These are phyloP conservation scores for Saccharomyces hybrid DNA, from an alignment of 1,139 yeast species.

Conservation along the genomic window DNA sequence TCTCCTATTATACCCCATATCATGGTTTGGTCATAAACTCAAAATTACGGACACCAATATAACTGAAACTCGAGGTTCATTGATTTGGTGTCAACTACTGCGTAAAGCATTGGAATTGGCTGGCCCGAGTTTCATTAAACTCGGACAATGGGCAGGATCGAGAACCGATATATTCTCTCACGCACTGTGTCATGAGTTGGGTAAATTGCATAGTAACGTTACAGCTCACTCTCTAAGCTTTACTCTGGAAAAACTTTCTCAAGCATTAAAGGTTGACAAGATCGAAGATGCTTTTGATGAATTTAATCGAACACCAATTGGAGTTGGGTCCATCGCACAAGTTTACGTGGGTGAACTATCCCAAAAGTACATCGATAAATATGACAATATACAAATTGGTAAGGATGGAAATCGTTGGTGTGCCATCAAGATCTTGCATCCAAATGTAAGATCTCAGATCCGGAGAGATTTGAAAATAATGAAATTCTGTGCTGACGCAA, in stretches of 20 bases:
- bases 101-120: constrained; percentile 71
- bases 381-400: constrained; percentile 26
- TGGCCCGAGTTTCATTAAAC: constrained; percentile 89
- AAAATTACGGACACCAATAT: constrained; percentile 31
- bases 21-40: constrained; percentile 49
- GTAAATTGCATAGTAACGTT: constrained; percentile 75
- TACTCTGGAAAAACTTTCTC: constrained; percentile 52
- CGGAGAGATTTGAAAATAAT: constrained; percentile 78
- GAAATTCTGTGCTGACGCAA: constrained; percentile 64
- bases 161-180: constrained; percentile 87
- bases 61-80: constrained; percentile 51
- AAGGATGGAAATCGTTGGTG: constrained; percentile 45
- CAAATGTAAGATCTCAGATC: constrained; percentile 64
- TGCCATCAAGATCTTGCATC: constrained; percentile 90
- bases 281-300: constrained; percentile 73
- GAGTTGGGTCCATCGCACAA: constrained; percentile 97
- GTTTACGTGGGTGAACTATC: constrained; percentile 73
- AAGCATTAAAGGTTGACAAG: constrained; percentile 50
- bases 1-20: constrained; percentile 53
- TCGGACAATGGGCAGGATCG: constrained; percentile 99
- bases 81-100: constrained; percentile 62
- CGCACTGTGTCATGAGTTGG: constrained; percentile 70
- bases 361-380: constrained; percentile 35
- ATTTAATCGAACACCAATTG: constrained; percentile 68
- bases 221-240: constrained; percentile 58